Percentiles rank a stretch among this genome's conserved stretches.
Conservation (phyloP, 805 yeast species). For the Candida railenensis region DNA sequence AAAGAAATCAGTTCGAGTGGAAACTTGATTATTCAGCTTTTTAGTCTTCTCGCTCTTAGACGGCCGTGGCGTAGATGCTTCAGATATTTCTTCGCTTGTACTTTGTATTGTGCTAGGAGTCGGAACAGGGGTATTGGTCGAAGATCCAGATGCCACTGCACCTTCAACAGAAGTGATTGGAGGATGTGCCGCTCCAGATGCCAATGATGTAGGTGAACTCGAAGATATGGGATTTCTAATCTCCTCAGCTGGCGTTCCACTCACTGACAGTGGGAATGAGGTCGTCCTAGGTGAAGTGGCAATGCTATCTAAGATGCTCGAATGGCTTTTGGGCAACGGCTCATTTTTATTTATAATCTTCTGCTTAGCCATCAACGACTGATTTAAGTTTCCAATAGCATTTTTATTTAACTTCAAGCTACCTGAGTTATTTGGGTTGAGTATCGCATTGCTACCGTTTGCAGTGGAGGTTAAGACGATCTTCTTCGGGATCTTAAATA, state of each 20-base stretch:
- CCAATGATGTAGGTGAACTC: background rate
- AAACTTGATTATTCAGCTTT: slow-evolving; percentile 25
- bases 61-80: background rate
- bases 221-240: background rate
- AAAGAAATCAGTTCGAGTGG: slow-evolving; percentile 86
- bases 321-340: slow-evolving; percentile 31
- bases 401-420: slow-evolving; percentile 19
- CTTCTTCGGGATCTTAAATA: slow-evolving; percentile 12
- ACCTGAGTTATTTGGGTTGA: background rate
- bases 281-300: slow-evolving; percentile 32
- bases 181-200: background rate
- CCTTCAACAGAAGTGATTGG: background rate
- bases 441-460: background rate
- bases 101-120: background rate
- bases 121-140: slow-evolving; percentile 1
- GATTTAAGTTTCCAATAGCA: slow-evolving; percentile 40
- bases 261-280: slow-evolving; percentile 14
- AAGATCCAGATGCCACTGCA: background rate
- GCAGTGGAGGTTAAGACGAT: background rate
- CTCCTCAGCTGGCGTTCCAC: background rate
- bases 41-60: slow-evolving; percentile 4
- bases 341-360: slow-evolving; percentile 35
- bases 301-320: slow-evolving; percentile 34
- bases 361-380: slow-evolving; percentile 43
- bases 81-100: background rate